Evolutionary conservation across 257 asterid genomes (phyloP), one percentile per base, ranked within the genome.

Genomic region (Phtheirospermum japonicum): DNA sequence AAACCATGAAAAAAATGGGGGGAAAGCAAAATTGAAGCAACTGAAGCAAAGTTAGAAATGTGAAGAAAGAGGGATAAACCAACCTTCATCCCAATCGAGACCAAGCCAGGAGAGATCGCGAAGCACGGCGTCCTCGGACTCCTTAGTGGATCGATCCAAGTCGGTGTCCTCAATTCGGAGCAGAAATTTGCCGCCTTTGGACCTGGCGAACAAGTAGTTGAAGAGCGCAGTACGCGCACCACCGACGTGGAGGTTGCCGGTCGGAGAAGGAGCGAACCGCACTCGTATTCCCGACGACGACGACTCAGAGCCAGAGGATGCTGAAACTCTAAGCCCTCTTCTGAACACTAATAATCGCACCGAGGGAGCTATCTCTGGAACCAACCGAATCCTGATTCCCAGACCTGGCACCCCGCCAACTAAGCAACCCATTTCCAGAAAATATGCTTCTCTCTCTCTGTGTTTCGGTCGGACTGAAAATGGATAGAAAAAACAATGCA

Each of bases 221-320:
- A 86, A 92, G 58, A 92, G 97, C 5, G 99, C 97, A 30, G 97
- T 92, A 48, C 99, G 83, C 49, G 99, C 99, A 32, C 99, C 97
- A 52, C 99, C 99, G 10, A 92, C 97, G 69, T 92, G 99, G 55
- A 92, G 96, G 69, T 92, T 86, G 9, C 99, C 97, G 36, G 99
- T 92, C 26, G 99, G 99, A n/a, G 96, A 92, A 31, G 96, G 99
- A 5, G 99, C 97, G 60, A 92, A 92, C 10, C 99, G 91, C 62
- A 92, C 99, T 18, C 99, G 85, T 50, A 92, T 76, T 3, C 72
- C 45, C 48, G 48, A 11, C 5, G n/a, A 3, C 8, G 70, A 20
- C 42, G 67, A 13, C 64, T 59, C 59, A 23, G 66, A 10, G 0
- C 76, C 58, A 18, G 91, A 73, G 9, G 82, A 74, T 12, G 92